Evolutionary conservation across 768 basidiomycete genomes (phyloP), one percentile per base, ranked within the genome.

Genomic region (Tylopilus felleus): DNA sequence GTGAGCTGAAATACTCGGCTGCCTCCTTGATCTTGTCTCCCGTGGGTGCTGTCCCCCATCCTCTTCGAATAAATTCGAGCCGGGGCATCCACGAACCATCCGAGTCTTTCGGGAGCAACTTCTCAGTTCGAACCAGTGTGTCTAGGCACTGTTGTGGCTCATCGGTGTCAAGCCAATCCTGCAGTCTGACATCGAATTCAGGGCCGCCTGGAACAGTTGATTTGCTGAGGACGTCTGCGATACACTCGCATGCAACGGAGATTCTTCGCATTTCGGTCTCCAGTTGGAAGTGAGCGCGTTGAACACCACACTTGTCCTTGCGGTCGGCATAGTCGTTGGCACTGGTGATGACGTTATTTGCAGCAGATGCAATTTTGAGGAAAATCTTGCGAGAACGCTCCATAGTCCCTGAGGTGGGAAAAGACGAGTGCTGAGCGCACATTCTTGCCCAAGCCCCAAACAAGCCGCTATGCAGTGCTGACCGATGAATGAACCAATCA

Each of bases 351-450:
- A 51, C 41, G 27, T 35, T 33, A 4, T 51, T 8, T 10, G 50
- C 29, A 8, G 50, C 50, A 17, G n/a, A 51, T 14, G 22, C 31
- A 14, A 51, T 51, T 8, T 33, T 17, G 31, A n/a, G 28, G 22
- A 50, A 27, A n/a, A 42, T 25, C 21, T 41, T 42, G 29, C 40
- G 49, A 25, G 49, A 51, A 25, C 49, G 49, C 17, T 51, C 49
- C 49, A 25, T 33, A 14, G 16, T 9, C 13, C 7, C 2, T 8
- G 13, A 14, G 2, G 35, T 36, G 4, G 35, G 17, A 36, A 36
- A 36, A 36, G 33, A 6, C 16, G 33, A 35, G 33, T 35, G 33
- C 14, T 35, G 31, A 33, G 29, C n/a, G n/a, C n/a, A n/a, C n/a
- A n/a, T n/a, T n/a, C 25, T 27, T 27, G 25, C 25, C 25, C 25